Percentiles rank a stretch among this genome's conserved stretches.
phyloP scores from a whole-genome alignment of 1,139 yeast species.

The Blastobotrys apis region DNA sequence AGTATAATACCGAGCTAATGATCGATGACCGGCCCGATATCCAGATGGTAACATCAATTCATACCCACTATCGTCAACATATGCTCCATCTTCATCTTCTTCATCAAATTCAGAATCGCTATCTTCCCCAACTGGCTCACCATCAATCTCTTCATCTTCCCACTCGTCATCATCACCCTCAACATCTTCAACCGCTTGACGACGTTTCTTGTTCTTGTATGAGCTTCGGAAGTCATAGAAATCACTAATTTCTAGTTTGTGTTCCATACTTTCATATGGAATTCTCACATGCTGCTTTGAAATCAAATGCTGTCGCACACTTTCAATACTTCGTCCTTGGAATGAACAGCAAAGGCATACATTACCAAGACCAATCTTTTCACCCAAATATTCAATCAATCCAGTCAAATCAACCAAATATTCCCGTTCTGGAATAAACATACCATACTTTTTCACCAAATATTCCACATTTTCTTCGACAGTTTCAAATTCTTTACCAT shows the following conservation, averaged over 20 bases:
- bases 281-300: slow-evolving; percentile 82
- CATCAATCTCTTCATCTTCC: slow-evolving; percentile 40
- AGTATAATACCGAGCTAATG: slow-evolving; percentile 78
- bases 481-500: slow-evolving; percentile 47
- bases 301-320: slow-evolving; percentile 86
- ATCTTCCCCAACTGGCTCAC: slow-evolving; percentile 40
- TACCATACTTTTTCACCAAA: slow-evolving; percentile 74
- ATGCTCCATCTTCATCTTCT: slow-evolving; percentile 39
- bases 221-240: slow-evolving; percentile 82
- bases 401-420: slow-evolving; percentile 70
- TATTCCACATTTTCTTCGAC: slow-evolving; percentile 68
- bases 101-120: slow-evolving; percentile 49
- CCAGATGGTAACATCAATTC: slow-evolving; percentile 88
- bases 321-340: slow-evolving; percentile 77
- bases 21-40: slow-evolving; percentile 81
- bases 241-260: slow-evolving; percentile 71
- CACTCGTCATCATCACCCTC: slow-evolving; percentile 44
- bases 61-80: slow-evolving; percentile 57
- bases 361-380: slow-evolving; percentile 79
- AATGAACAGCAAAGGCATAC: slow-evolving; percentile 79
- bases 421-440: slow-evolving; percentile 77
- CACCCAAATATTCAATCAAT: slow-evolving; percentile 67
- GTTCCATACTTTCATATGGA: slow-evolving; percentile 83
- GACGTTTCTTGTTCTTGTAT: slow-evolving; percentile 37
- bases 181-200: slow-evolving; percentile 28